Base-by-base conservation (phyloP, 176 grass and related monocot species). In the Ampelocalamus luodianensis region DNA sequence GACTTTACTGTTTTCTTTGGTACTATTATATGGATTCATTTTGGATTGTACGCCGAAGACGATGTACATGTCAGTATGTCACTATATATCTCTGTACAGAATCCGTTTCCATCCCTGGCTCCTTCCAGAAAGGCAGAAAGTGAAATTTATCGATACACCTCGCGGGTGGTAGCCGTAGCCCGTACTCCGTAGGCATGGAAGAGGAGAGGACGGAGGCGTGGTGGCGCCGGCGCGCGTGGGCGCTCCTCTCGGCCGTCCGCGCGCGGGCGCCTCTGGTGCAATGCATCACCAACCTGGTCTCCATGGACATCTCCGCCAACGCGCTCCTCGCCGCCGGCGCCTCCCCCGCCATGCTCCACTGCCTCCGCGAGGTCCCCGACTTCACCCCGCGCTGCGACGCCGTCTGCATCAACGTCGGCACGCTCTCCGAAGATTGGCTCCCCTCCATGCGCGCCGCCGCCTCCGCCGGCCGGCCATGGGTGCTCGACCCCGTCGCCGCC, bases 231-330 rank as follows among this genome's bases (percentile, higher is more conserved):
- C 76, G 87, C 7, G 92, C 92, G 9, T 95, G 95, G 95, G 84
- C 55, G 10, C 87, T 93, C 60, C 90, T 91, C 44, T 91, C 90
- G 22, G 71, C 50, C 10, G 87, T 97, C 7, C 89, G 95, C 37
- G 71, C 42, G 8, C 84, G 89, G 38, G 82, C 87, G 32, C 92
- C 95, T 22, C 84, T 29, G 29, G 95, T 94, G 54, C 95, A 95
- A 85, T 97, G 95, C 87, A 93, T 97, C 81, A 97, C 95, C 70
- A 97, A 97, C 84, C 69, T 93, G 15, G 95, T 97, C 15, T 97
- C 95, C 79, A 93, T 97, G 95, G 95, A 97, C 85, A 75, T 95
- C 72, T 83, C 82, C 10, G 92, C 95, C 61, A 97, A 97, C 85
- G 76, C 65, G 5, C 87, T 97, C 61, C 89, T 93, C 29, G 95